phyloP scores from a whole-genome alignment of 2,329 filamentous ascomycete genomes.

The Sporothrix brasiliensis region DNA sequence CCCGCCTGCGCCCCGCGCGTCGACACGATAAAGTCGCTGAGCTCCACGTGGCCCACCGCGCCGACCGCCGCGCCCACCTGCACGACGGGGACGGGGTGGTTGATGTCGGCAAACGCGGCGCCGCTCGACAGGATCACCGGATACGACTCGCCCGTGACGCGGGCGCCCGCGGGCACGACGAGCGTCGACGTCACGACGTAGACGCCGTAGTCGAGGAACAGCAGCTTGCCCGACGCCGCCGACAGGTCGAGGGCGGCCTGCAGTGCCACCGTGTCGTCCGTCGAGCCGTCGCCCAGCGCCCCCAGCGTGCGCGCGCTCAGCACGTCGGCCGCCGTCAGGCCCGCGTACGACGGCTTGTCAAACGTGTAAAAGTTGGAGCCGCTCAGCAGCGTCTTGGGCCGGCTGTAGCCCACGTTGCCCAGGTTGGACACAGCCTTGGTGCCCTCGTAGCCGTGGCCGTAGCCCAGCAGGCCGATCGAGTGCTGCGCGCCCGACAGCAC shows the following conservation, averaged over 20 bases:
- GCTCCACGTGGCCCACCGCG: slow-evolving; percentile 66
- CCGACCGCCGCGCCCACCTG: slow-evolving; percentile 64
- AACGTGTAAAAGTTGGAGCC: slow-evolving; percentile 65
- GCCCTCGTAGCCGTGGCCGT: slow-evolving; percentile 29
- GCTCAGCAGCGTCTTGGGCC: slow-evolving; percentile 60
- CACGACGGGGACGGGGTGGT: slow-evolving; percentile 66
- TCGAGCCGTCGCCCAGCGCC: slow-evolving; percentile 70
- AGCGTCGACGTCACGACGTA: slow-evolving; percentile 63
- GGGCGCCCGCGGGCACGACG: slow-evolving; percentile 51
- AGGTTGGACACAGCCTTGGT: slow-evolving; percentile 42
- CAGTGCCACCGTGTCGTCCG: slow-evolving; percentile 73
- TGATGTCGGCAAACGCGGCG: slow-evolving; percentile 60
- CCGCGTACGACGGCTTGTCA: slow-evolving; percentile 74
- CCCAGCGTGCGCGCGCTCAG: slow-evolving; percentile 68
- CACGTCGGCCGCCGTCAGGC: slow-evolving; percentile 60
- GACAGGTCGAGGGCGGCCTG: slow-evolving; percentile 58
- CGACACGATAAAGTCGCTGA: slow-evolving; percentile 68
- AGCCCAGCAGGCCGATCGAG: slow-evolving; percentile 48
- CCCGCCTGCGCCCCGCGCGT: slow-evolving; percentile 69
- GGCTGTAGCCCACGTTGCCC: slow-evolving; percentile 50
- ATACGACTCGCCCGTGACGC: slow-evolving; percentile 63
- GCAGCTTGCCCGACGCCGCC: slow-evolving; percentile 56
- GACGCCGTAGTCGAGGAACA: slow-evolving; percentile 64
- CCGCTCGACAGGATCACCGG: slow-evolving; percentile 57
- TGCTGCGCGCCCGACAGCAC: slow-evolving; percentile 52